These are phyloP conservation scores for Malus sylvestris DNA, from an alignment of 306 rosid genomes.

Conservation along the genomic window DNA sequence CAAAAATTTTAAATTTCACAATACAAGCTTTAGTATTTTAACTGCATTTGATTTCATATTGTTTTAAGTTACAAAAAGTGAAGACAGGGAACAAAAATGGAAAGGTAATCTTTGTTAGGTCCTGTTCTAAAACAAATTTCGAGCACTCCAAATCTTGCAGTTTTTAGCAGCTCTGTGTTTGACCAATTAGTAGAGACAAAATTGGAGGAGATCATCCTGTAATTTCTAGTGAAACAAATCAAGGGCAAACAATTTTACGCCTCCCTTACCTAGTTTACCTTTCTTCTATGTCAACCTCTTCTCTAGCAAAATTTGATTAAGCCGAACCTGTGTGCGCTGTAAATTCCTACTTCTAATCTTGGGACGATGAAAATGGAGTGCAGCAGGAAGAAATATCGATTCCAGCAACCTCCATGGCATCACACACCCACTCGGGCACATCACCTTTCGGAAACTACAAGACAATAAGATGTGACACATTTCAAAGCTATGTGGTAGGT, in stretches of 20 bases:
- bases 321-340: conserved; percentile 12
- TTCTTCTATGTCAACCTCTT: conserved; percentile 7
- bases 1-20: neutral
- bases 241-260: conserved; percentile 49
- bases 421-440: conserved; percentile 89
- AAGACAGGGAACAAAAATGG: neutral
- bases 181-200: neutral
- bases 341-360: conserved; percentile 15
- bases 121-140: neutral
- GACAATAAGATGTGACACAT: conserved; percentile 1
- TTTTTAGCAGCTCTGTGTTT: neutral
- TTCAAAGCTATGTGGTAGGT: neutral
- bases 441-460: conserved; percentile 81
- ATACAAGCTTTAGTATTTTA: too few relatives aligned
- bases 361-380: conserved; percentile 24
- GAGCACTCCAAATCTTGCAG: neutral
- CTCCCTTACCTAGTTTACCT: conserved; percentile 14
- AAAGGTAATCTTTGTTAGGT: neutral
- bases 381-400: conserved; percentile 82
- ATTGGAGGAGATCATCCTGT: neutral
- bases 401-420: conserved; percentile 98
- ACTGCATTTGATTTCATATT: too few relatives aligned
- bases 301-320: conserved; percentile 1
- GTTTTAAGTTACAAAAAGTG: too few relatives aligned
- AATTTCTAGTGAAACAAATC: conserved; percentile 31